Base-by-base conservation (phyloP, 148 eudicot genomes). In the Dysphania ambrosioides region DNA sequence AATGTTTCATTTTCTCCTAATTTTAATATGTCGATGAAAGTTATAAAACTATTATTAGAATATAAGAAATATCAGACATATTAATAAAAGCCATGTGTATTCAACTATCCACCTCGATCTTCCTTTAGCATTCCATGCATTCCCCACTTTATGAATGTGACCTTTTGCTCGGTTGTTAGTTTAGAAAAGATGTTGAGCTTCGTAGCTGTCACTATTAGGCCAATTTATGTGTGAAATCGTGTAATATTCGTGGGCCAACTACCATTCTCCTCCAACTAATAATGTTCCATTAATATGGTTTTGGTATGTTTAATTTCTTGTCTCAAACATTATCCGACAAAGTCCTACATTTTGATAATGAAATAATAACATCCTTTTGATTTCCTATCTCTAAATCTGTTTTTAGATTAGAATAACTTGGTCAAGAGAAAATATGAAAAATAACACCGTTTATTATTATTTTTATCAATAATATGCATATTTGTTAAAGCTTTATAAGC, bases 71-170 rank as follows among this genome's bases (percentile, higher is more conserved):
- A n/a, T n/a, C n/a, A n/a, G n/a, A n/a, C n/a, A n/a, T 27, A 30
- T 21, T 29, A 61, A 61, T 61, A 61, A 35, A 61, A 61, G 65
- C 35, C 65, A 61, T 61, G 36, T 61, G 65, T 61, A 61, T 61
- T n/a, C n/a, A n/a, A n/a, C 58, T 8, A n/a, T 53, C 23, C 9
- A 7, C n/a, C n/a, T 5, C 6, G 21, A 53, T 19, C 57, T 24
- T 53, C 26, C 57, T 53, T 47, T 47, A 47, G 51, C n/a, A n/a
- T n/a, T n/a, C n/a, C 24, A 19, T 53, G 44, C 26, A 4, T 21
- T n/a, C 12, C 69, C 69, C 36, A 6, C 49, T 8, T 5, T 69
- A 30, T 15, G 42, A 16, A 44, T 70, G 41, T 49, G 40, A 60
- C 63, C 12, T 4, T 29, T 60, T 61, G n/a, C 26, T 53, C 8